These are phyloP conservation scores for Davidsoniella neocaledoniae DNA, from an alignment of 2,329 filamentous ascomycete genomes.

Conservation along the genomic window DNA sequence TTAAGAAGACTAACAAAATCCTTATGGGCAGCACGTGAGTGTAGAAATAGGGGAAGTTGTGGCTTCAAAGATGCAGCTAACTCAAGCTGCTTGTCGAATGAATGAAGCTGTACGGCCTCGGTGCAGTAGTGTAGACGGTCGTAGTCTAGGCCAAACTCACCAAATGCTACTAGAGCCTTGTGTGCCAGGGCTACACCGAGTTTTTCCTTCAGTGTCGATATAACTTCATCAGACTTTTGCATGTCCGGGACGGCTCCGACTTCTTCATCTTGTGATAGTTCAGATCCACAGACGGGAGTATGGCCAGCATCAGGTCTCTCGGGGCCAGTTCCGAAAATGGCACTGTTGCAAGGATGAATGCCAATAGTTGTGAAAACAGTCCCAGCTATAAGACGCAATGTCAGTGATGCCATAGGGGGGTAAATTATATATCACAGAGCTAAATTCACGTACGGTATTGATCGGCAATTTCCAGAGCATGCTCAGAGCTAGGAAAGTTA, in stretches of 20 bases:
- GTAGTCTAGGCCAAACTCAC: slow-evolving; percentile 93
- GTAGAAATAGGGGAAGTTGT: slow-evolving; percentile 76
- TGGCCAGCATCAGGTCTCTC: slow-evolving; percentile 29
- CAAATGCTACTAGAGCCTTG: slow-evolving; percentile 58
- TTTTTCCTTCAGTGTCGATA: slow-evolving; percentile 45
- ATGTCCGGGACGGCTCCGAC: slow-evolving; percentile 24
- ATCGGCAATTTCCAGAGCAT: slow-evolving; percentile 57
- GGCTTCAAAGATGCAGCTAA: slow-evolving; percentile 53
- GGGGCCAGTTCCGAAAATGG: slow-evolving; percentile 49
- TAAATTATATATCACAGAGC: too few species aligned
- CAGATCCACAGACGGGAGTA: slow-evolving; percentile 36
- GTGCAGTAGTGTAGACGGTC: slow-evolving; percentile 74
- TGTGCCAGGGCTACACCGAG: slow-evolving; percentile 39
- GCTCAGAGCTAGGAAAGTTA: slow-evolving; percentile 59
- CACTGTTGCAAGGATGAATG: slow-evolving; percentile 80
- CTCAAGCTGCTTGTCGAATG: slow-evolving; percentile 68
- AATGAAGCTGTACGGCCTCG: slow-evolving; percentile 63
- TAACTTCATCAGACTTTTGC: slow-evolving; percentile 29
- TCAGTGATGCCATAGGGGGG: slow-evolving; percentile 7
- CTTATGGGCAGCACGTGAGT: slow-evolving; percentile 70
- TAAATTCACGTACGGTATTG: slow-evolving; percentile 42
- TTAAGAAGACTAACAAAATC: slow-evolving; percentile 67
- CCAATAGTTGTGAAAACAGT: slow-evolving; percentile 81
- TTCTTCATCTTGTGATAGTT: slow-evolving; percentile 33
- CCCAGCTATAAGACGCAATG: slow-evolving; percentile 35